Conservation (phyloP, 1,284 basidiomycete genomes). For the Ceratobasidium sp. region DNA sequence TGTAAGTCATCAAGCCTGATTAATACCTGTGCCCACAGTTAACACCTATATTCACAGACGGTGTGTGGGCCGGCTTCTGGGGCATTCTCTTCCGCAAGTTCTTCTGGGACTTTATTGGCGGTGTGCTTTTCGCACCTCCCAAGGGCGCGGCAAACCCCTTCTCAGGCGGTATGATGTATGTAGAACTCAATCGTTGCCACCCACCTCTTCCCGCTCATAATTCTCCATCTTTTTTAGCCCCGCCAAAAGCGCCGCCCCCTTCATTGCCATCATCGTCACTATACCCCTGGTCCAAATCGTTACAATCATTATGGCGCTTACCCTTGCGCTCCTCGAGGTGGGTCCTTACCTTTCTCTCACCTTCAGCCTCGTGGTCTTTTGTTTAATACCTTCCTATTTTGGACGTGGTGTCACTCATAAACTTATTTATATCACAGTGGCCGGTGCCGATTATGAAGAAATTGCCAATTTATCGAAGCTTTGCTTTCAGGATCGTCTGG, state of each 20-base stretch:
- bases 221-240: conserved; percentile 64
- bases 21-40: conserved; percentile 5
- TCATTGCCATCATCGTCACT: conserved; percentile 80
- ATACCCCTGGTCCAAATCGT: conserved; percentile 77
- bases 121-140: conserved; percentile 46
- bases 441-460: conserved; percentile 72
- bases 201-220: background rate
- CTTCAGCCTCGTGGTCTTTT: conserved; percentile 40
- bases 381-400: conserved; percentile 22
- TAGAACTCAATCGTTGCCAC: conserved; percentile 52
- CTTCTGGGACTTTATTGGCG: conserved; percentile 78
- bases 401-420: conserved; percentile 31
- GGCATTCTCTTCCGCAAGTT: conserved; percentile 88
- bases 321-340: conserved; percentile 72
- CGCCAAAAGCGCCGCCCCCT: conserved; percentile 70
- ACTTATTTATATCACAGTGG: conserved; percentile 54
- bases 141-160: conserved; percentile 51
- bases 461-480: conserved; percentile 72
- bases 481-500: conserved; percentile 72
- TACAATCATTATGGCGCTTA: conserved; percentile 69
- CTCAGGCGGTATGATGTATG: conserved; percentile 84
- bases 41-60: conserved; percentile 64
- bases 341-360: conserved; percentile 49
- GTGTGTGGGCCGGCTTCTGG: conserved; percentile 82
- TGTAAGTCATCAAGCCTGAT: conserved; percentile 68